Percentiles rank a stretch among this genome's conserved stretches.
phyloP scores from a whole-genome alignment of 148 eudicot genomes.

The Nepenthes mirabilis region DNA sequence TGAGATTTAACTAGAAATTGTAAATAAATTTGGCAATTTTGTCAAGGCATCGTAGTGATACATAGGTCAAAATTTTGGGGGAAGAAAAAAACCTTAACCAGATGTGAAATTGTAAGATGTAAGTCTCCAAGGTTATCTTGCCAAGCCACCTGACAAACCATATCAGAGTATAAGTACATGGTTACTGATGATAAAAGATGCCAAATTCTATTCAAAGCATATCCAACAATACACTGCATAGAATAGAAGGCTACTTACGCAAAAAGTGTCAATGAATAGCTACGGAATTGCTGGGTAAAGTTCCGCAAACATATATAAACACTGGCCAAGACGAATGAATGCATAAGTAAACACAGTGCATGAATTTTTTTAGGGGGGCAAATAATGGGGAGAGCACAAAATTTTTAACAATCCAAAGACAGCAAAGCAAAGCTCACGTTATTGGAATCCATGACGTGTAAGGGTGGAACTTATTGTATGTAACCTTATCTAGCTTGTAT shows the following conservation, averaged over 20 bases:
- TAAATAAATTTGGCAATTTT: neutral
- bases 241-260: slow-evolving; percentile 50
- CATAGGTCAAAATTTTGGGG: neutral
- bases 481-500: slow-evolving; percentile 79
- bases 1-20: neutral
- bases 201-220: neutral
- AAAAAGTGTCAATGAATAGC: slow-evolving; percentile 73
- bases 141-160: slow-evolving; percentile 76
- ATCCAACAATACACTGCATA: neutral
- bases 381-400: neutral
- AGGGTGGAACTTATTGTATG: slow-evolving; percentile 87
- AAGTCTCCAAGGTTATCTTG: slow-evolving; percentile 90
- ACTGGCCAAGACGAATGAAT: slow-evolving; percentile 25
- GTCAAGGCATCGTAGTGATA: neutral
- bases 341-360: neutral
- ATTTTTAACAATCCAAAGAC: neutral
- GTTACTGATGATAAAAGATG: neutral
- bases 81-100: slow-evolving; percentile 63
- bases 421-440: slow-evolving; percentile 37
- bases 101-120: slow-evolving; percentile 86
- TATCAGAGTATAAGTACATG: slow-evolving; percentile 3
- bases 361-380: neutral
- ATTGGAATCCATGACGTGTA: slow-evolving; percentile 99
- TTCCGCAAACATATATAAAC: slow-evolving; percentile 90
- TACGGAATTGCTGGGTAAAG: slow-evolving; percentile 67